A percentile compares a stretch with the other conserved stretches of the same genome.
phyloP scores from a whole-genome alignment of 306 rosid species.

The Myrica gale region DNA sequence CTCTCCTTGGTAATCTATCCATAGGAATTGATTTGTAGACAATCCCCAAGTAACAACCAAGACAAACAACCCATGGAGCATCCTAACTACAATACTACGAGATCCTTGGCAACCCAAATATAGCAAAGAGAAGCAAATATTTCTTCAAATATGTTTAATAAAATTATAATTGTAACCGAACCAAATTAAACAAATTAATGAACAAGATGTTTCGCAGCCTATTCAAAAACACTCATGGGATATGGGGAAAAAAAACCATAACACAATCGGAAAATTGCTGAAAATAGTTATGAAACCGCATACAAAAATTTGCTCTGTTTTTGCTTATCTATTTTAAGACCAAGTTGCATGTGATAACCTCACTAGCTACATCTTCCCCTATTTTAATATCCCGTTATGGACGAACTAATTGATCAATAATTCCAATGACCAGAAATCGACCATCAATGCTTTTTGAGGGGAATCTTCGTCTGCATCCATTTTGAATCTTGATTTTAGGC shows the following conservation, averaged over 20 bases:
- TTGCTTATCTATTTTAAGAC: slow-evolving; percentile 20
- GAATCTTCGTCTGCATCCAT: slow-evolving; percentile 27
- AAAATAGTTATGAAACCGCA: slow-evolving; percentile 5
- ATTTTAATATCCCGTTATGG: slow-evolving; percentile 38
- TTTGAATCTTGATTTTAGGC: slow-evolving; percentile 21
- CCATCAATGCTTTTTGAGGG: slow-evolving; percentile 23
- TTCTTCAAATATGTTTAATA: slow-evolving; percentile 24
- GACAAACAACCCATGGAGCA: no score
- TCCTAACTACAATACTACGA: no score
- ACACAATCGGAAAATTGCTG: slow-evolving; percentile 6
- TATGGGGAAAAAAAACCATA: slow-evolving; percentile 23
- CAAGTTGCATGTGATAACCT: slow-evolving; percentile 20
- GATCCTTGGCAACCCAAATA: not conserved
- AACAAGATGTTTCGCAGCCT: slow-evolving; percentile 23
- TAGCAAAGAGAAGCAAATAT: not conserved
- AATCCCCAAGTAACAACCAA: no score
- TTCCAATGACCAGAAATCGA: slow-evolving; percentile 27
- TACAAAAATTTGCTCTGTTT: slow-evolving; percentile 24
- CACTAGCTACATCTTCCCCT: slow-evolving; percentile 36
- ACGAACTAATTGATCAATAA: slow-evolving; percentile 24
- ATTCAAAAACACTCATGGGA: slow-evolving; percentile 27
- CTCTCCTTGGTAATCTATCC: no score
- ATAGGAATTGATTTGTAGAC: no score
- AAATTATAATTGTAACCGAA: slow-evolving; percentile 30
- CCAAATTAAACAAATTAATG: slow-evolving; percentile 37